Percentiles rank a stretch among this genome's conserved stretches.
Evolutionary conservation across 139 green algal species (phyloP).

Genomic region (Chlamydomonas eustigma): DNA sequence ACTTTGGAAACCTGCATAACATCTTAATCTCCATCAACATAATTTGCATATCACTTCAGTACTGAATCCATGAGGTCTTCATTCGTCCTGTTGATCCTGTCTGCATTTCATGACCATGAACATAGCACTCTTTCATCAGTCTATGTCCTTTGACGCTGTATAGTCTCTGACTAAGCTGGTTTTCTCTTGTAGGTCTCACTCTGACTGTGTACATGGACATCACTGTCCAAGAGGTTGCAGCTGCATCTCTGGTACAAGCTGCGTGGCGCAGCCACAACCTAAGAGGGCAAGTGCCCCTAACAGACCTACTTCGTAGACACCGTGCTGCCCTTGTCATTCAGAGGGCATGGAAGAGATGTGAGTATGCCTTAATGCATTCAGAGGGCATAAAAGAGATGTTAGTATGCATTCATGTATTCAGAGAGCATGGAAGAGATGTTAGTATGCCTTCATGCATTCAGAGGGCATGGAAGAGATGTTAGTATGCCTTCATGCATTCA

Average conservation of each 20-base stretch:
- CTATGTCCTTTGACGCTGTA: too few relatives aligned
- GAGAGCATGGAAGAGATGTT: background rate
- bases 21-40: background rate
- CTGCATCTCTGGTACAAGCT: constrained; percentile 9
- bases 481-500: background rate
- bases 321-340: constrained; percentile 14
- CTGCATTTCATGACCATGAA: too few relatives aligned
- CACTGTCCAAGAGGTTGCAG: background rate
- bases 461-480: too few relatives aligned
- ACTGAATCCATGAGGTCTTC: too few relatives aligned
- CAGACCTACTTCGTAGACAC: background rate
- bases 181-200: constrained; percentile 12
- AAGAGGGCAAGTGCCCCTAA: background rate
- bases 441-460: background rate
- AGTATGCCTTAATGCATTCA: background rate
- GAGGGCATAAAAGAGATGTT: background rate
- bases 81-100: too few relatives aligned
- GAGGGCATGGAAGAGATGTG: constrained; percentile 18
- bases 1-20: background rate
- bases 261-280: background rate
- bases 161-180: too few relatives aligned
- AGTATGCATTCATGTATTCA: background rate
- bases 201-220: constrained; percentile 18
- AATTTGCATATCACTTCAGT: background rate
- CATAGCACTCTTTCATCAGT: too few relatives aligned